These are phyloP conservation scores for Aspergillus asperescens DNA, from an alignment of 495 filamentous ascomycete genomes.

Conservation along the genomic window DNA sequence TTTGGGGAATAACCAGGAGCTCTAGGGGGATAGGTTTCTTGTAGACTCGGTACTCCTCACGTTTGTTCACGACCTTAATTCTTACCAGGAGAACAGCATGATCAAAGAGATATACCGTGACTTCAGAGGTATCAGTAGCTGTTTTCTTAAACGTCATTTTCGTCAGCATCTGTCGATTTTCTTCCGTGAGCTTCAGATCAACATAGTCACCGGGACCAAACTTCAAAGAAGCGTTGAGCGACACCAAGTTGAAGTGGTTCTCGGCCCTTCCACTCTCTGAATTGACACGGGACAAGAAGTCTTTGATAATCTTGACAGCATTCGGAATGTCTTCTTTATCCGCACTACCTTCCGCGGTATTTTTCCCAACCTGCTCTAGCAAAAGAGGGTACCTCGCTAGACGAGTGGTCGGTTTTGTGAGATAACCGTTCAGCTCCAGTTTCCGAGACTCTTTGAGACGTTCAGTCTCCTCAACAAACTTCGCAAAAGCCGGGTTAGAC, in stretches of 20 bases:
- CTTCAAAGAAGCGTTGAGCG: constrained; percentile 81
- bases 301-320: constrained; percentile 77
- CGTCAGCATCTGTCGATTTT: constrained; percentile 84
- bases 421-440: constrained; percentile 93
- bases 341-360: constrained; percentile 77
- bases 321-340: constrained; percentile 89
- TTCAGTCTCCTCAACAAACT: constrained; percentile 96
- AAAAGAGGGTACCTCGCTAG: constrained; percentile 92
- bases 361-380: constrained; percentile 85
- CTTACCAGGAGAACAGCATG: constrained; percentile 88
- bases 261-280: constrained; percentile 93
- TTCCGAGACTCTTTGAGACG: constrained; percentile 94
- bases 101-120: constrained; percentile 92
- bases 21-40: constrained; percentile 94
- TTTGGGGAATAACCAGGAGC: constrained; percentile 86
- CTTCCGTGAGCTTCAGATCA: constrained; percentile 91
- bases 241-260: constrained; percentile 93
- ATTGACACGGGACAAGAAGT: constrained; percentile 84
- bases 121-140: constrained; percentile 79
- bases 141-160: constrained; percentile 92
- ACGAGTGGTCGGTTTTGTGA: constrained; percentile 96
- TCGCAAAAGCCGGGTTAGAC: constrained; percentile 76
- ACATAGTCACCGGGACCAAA: constrained; percentile 83
- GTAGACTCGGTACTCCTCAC: constrained; percentile 91
- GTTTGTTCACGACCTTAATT: constrained; percentile 85